These are phyloP conservation scores for Endothia cerciana DNA, from an alignment of 2,329 filamentous ascomycete species.

Conservation along the genomic window DNA sequence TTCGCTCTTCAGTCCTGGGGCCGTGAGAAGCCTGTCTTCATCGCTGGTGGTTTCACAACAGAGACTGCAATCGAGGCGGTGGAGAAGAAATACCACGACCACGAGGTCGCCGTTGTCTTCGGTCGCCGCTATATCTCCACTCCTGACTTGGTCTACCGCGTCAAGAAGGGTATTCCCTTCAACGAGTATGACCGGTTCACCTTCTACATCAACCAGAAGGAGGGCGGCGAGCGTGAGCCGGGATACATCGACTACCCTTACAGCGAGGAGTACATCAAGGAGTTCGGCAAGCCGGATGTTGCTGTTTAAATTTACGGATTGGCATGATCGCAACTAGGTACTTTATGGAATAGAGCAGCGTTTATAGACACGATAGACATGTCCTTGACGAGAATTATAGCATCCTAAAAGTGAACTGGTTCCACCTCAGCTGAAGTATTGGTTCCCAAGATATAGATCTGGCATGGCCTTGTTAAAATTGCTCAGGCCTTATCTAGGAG, in stretches of 20 bases:
- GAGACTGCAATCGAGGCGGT: constrained; percentile 33
- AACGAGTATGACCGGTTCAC: constrained; percentile 36
- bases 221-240: constrained; percentile 28
- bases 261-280: constrained; percentile 32
- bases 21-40: constrained; percentile 37
- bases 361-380: not conserved
- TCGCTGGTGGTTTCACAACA: constrained; percentile 39
- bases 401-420: not conserved
- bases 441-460: too few species aligned
- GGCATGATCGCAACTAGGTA: not conserved
- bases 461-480: too few species aligned
- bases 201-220: constrained; percentile 35
- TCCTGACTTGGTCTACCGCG: constrained; percentile 39
- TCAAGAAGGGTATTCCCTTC: constrained; percentile 35
- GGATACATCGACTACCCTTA: constrained; percentile 35
- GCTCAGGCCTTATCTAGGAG: too few species aligned
- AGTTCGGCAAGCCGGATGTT: constrained; percentile 29
- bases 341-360: not conserved
- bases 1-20: constrained; percentile 40
- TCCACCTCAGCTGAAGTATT: too few species aligned
- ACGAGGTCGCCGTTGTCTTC: constrained; percentile 34
- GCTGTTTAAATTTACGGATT: constrained; percentile 5
- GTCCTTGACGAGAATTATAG: not conserved
- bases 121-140: constrained; percentile 43
- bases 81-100: constrained; percentile 29